Evolutionary conservation across 179 eudicot genomes (phyloP), one percentile per base, ranked within the genome.

Genomic region (Sideroxylon spinosum): DNA sequence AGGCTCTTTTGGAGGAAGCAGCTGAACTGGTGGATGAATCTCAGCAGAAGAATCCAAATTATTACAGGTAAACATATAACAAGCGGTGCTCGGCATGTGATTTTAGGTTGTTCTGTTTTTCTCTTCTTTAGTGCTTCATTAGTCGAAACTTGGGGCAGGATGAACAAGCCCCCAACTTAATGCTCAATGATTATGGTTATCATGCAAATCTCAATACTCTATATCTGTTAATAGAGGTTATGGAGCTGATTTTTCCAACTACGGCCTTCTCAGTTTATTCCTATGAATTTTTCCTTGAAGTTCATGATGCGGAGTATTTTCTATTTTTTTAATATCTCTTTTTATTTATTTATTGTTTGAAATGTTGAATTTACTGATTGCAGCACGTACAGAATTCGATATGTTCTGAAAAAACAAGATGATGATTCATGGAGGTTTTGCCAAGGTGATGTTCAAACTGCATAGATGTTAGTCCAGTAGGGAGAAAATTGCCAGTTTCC

Each of bases 21-120:
- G 99, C 99, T 71, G 99, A 96, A 86, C 93, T 96, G 70, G 97
- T 96, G 74, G 97, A 89, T 79, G 94, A 86, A 67, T 87, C 92
- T 81, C 90, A 86, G 85, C 88, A 76, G 62, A 94, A 92, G 85
- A 92, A 95, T 78, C 97, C 99, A 37, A 95, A 89, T 82, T 95
- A 95, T 81, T 92, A 92, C 89, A 94, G 99, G 99, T 95, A 78
- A 57, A 44, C 26, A 55, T 73, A 44, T 28, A 0, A 7, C 22
- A 49, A 73, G 66, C 7, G 75, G 46, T 48, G 23, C 59, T 50
- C 52, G 16, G n/a, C 23, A 63, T 76, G 20, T 56, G 13, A 6
- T 67, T 52, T 77, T 67, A 19, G 55, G 32, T 75, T 75, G 60
- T 52, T 76, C 23, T 1, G 46, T 50, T 76, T 66, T 32, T 22